Base-by-base conservation (phyloP, 192 early-diverging fungal genomes). In the Backusella psychrophila region DNA sequence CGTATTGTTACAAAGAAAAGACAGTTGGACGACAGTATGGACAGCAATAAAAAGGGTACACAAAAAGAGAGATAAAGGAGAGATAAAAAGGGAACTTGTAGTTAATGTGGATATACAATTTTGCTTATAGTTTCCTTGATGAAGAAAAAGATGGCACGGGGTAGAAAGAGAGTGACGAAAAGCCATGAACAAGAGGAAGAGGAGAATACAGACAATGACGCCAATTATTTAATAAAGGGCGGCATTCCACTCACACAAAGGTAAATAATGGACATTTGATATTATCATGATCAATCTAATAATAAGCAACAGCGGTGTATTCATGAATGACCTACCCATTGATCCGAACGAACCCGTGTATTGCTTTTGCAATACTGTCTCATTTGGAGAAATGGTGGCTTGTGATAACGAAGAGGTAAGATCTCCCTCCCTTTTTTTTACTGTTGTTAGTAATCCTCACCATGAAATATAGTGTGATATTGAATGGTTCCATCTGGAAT, bases 401-500 rank as follows among this genome's bases (percentile, higher is more conserved):
- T 91, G 90, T 71, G 90, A 91, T 77, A 92, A 95, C 82, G 93
- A 94, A 23, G 75, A 83, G 69, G 80, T 81, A 77, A 87, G 87
- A 49, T 56, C n/a, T 52, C 49, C 49, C 49, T 52, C 49, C n/a
- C n/a, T 56, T 56, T 59, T 59, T 59, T 53, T 53, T 59, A 3
- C 23, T 59, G 35, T 19, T 36, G 6, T 78, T 35, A 70, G 21
- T 68, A 73, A 34, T 26, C 4, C 1, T 5, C 23, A 21, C 6
- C 15, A 14, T 67, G 12, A 23, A 15, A 70, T 26, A 26, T 59
- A 76, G 73, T 96, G 95, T 77, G 89, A 90, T 29, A 89, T 92
- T 77, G 94, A 97, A 87, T 97, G 95, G 95, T 97, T 97, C 83
- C 95, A 97, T 80, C 87, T 93, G 70, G 88, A 81, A 4, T 97